Percentiles rank a stretch among this genome's conserved stretches.
Conservation (phyloP, 352 stramenopile species). For the Pythium periplocum region DNA sequence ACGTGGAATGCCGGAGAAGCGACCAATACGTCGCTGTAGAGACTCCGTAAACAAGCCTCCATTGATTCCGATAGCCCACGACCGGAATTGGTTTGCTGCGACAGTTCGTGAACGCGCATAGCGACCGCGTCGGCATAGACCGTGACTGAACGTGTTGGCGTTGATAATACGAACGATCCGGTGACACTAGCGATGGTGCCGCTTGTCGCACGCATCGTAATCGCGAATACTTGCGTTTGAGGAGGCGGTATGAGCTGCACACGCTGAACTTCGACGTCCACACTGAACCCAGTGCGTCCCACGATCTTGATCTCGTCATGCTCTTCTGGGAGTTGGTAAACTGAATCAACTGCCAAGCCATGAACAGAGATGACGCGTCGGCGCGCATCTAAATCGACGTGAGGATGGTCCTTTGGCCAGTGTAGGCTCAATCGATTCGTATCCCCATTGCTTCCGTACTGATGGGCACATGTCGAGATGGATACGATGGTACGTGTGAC, state of each 20-base stretch:
- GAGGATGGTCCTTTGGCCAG: background rate
- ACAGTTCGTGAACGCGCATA: constrained; percentile 24
- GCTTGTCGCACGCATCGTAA: constrained; percentile 3
- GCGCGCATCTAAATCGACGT: background rate
- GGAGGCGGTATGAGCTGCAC: constrained; percentile 9
- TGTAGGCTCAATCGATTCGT: no score
- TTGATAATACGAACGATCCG: constrained; percentile 22
- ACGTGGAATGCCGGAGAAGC: constrained; percentile 18
- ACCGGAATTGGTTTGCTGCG: constrained; percentile 20
- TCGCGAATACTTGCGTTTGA: constrained; percentile 10
- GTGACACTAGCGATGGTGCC: constrained; percentile 1
- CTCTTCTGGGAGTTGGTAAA: no score
- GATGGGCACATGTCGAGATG: background rate
- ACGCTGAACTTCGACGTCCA: constrained; percentile 17
- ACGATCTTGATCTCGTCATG: background rate
- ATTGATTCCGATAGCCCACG: constrained; percentile 23
- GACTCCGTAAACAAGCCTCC: constrained; percentile 16
- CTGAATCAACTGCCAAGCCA: background rate
- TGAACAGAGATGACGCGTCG: background rate
- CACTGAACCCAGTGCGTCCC: constrained; percentile 7
- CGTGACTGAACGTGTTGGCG: background rate
- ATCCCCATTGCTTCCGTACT: no score
- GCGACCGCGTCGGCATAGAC: constrained; percentile 26
- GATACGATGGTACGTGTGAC: background rate
- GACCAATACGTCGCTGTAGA: constrained; percentile 11